Evolutionary conservation across 305 asterid species (phyloP).

Genomic region (Andrographis paniculata): DNA sequence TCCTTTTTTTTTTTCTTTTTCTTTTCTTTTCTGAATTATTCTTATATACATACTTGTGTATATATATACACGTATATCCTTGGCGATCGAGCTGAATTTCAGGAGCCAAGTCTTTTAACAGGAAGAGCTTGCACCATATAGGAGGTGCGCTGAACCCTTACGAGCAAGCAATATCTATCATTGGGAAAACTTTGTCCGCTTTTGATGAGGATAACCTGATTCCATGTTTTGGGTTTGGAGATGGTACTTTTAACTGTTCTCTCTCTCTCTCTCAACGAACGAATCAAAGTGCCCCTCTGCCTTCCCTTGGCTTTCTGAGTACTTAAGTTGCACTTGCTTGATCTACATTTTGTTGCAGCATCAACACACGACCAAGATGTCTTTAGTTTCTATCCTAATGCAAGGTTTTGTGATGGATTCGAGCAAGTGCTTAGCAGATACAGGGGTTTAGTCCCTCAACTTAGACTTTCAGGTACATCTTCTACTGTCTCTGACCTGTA

Average conservation of each 20-base stretch:
- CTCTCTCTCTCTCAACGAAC: too few species aligned
- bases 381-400: conserved; percentile 35
- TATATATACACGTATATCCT: not conserved
- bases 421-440: conserved; percentile 39
- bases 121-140: conserved; percentile 38
- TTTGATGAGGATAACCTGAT: conserved; percentile 48
- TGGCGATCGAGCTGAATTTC: not conserved
- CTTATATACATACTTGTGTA: not conserved
- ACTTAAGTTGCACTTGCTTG: not conserved
- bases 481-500: not conserved
- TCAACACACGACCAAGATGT: conserved; percentile 48
- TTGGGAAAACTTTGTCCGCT: conserved; percentile 40
- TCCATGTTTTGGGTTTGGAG: conserved; percentile 54
- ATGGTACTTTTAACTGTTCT: conserved; percentile 20
- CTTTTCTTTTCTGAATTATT: not conserved
- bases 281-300: not conserved
- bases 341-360: conserved; percentile 23
- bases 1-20: not conserved
- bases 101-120: conserved; percentile 36
- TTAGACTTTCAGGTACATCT: conserved; percentile 33
- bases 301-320: not conserved
- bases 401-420: conserved; percentile 44
- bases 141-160: conserved; percentile 37
- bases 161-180: conserved; percentile 46
- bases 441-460: conserved; percentile 40